phyloP scores from a whole-genome alignment of 1,139 yeast species.

The Scheffersomyces parashehatae region DNA sequence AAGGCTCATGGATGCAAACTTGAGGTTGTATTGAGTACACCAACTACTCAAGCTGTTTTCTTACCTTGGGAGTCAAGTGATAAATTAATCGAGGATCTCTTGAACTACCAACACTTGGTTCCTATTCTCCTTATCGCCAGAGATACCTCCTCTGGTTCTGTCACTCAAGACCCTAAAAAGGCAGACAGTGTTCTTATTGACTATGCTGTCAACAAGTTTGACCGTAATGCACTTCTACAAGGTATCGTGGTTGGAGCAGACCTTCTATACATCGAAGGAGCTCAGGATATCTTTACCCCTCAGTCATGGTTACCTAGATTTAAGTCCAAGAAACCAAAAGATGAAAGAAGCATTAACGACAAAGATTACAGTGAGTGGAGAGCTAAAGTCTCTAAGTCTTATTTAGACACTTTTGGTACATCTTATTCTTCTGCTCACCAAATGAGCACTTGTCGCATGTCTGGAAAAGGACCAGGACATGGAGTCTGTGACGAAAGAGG shows the following conservation, averaged over 20 bases:
- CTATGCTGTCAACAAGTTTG: conserved; percentile 44
- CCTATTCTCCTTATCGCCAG: conserved; percentile 51
- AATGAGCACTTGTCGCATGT: conserved; percentile 59
- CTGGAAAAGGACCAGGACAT: conserved; percentile 47
- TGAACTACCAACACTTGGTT: conserved; percentile 42
- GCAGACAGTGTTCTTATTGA: conserved; percentile 42
- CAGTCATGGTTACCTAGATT: conserved; percentile 43
- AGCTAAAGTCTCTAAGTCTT: conserved; percentile 25
- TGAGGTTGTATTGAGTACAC: conserved; percentile 53
- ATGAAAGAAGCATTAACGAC: conserved; percentile 43
- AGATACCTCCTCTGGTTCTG: conserved; percentile 47
- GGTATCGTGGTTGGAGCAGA: conserved; percentile 48
- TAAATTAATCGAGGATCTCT: conserved; percentile 32
- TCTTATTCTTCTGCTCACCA: conserved; percentile 60
- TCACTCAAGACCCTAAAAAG: conserved; percentile 32
- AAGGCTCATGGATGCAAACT: conserved; percentile 58
- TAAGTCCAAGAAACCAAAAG: conserved; percentile 39
- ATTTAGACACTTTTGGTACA: conserved; percentile 30
- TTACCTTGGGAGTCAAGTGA: conserved; percentile 48
- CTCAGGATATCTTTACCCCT: conserved; percentile 44
- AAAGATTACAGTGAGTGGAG: conserved; percentile 51
- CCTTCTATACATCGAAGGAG: conserved; percentile 53
- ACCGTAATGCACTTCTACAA: conserved; percentile 40
- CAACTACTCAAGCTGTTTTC: conserved; percentile 38
- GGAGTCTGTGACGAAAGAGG: conserved; percentile 55